A percentile compares a stretch with the other conserved stretches of the same genome.
phyloP scores from a whole-genome alignment of 345 rosid genomes.

The Euphorbia peplus region DNA sequence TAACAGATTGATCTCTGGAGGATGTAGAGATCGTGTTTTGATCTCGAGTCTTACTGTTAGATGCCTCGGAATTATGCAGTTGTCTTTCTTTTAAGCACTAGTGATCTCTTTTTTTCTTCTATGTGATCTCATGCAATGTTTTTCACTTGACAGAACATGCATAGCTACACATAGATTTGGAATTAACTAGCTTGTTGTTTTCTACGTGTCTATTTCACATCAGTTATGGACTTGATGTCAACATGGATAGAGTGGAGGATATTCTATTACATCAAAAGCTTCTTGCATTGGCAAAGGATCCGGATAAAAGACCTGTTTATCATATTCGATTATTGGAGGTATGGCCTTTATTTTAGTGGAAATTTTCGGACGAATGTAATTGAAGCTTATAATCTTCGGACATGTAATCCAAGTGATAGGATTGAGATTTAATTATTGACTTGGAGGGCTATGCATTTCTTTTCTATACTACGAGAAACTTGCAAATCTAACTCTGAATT shows the following conservation, averaged over 20 bases:
- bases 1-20: too few relatives aligned
- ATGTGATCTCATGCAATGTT: not conserved
- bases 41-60: too few relatives aligned
- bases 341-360: slow-evolving; percentile 8
- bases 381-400: not conserved
- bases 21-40: not conserved
- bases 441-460: not conserved
- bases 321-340: slow-evolving; percentile 68
- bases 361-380: slow-evolving; percentile 1
- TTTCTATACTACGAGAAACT: not conserved
- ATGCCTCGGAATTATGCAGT: too few relatives aligned
- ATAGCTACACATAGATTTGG: too few relatives aligned
- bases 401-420: not conserved
- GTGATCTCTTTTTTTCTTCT: not conserved
- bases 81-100: not conserved
- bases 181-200: not conserved
- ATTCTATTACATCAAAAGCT: slow-evolving; percentile 55
- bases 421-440: not conserved
- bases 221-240: slow-evolving; percentile 68
- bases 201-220: not conserved
- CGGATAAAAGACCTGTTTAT: slow-evolving; percentile 54
- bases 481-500: not conserved
- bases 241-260: slow-evolving; percentile 67
- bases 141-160: not conserved
- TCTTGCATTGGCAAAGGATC: slow-evolving; percentile 57